Percentiles rank a stretch among this genome's conserved stretches.
Conservation (phyloP, 495 filamentous ascomycete genomes). For the Entonaema liquescens region DNA sequence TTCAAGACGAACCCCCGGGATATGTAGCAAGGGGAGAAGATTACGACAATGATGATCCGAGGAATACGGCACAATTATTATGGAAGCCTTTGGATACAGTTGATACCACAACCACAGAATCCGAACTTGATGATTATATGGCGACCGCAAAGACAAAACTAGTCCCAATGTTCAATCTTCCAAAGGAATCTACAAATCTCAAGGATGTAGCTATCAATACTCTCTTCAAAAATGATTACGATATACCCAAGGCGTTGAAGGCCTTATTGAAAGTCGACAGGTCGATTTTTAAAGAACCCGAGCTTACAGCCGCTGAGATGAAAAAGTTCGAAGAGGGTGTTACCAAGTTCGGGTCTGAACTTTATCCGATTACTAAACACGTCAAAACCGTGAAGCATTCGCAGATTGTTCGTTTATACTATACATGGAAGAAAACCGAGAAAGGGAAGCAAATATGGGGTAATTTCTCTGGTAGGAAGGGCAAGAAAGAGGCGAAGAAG, state of each 20-base stretch:
- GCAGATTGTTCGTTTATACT: slow-evolving; percentile 90
- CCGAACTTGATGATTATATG: slow-evolving; percentile 77
- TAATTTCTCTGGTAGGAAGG: slow-evolving; percentile 82
- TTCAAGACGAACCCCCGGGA: slow-evolving; percentile 88
- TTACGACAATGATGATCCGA: slow-evolving; percentile 54
- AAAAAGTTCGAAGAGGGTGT: slow-evolving; percentile 95
- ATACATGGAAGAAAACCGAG: slow-evolving; percentile 97
- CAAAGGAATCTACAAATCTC: slow-evolving; percentile 80
- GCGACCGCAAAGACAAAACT: slow-evolving; percentile 65
- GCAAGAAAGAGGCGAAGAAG: slow-evolving; percentile 81
- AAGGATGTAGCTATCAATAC: slow-evolving; percentile 84
- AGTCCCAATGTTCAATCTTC: slow-evolving; percentile 69
- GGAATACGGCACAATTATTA: slow-evolving; percentile 60
- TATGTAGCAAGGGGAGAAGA: slow-evolving; percentile 89
- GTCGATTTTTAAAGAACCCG: slow-evolving; percentile 85
- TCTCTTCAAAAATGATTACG: slow-evolving; percentile 74
- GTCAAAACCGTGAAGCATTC: slow-evolving; percentile 80
- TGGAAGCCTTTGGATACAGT: slow-evolving; percentile 68
- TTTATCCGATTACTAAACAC: slow-evolving; percentile 81
- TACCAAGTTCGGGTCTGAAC: slow-evolving; percentile 88
- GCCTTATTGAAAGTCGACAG: slow-evolving; percentile 71
- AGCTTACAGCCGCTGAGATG: slow-evolving; percentile 77
- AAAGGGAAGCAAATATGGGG: slow-evolving; percentile 89
- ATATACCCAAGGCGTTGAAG: slow-evolving; percentile 75
- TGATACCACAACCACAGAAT: slow-evolving; percentile 56